Base-by-base conservation (phyloP, 1,139 yeast species). In the Meyerozyma carpophila region DNA sequence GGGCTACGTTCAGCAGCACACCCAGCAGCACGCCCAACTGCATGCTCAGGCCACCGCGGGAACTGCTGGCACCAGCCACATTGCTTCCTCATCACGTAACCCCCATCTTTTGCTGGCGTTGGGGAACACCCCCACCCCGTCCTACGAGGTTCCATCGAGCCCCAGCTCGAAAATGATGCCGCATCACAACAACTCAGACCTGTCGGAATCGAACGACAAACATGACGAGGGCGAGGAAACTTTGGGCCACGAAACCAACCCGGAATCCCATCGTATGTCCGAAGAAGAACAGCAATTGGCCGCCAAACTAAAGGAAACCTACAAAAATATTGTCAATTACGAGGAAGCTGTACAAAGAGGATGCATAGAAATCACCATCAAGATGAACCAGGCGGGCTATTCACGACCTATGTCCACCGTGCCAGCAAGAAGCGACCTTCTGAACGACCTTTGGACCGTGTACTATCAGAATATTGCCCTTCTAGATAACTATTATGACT, bases 261-360 rank as follows among this genome's bases (percentile, higher is more conserved):
- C 44, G 39, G 26, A 24, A 32, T 8, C 49, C 28, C 26, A 37
- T 44, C 14, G 59, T 18, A 71, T 79, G 67, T 65, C 81, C 1
- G 84, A 77, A 47, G 87, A 83, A 56, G 89, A 84, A 58, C 90
- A 82, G 51, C 81, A 80, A 44, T 65, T 84, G 43, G 87, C 88
- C 4, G 72, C 84, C 4, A 83, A 83, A 54, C 61, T 84, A 27
- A 88, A 84, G 58, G 90, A 84, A 55, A 82, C 89, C 6, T 84
- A 84, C 59, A 82, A 82, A 53, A 71, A 77, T 44, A 84, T 84
- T 41, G 82, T 84, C 43, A 79, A 78, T 50, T 75, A 75, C 51
- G 91, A 84, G 63, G 82, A 81, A 47, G 78, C 80, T 45, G 79
- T 84, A 20, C 91, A 84, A 57, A 82, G 82, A 50, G 80, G 81